These are phyloP conservation scores for Macrotyloma uniflorum DNA, from an alignment of 306 rosid species.

Conservation along the genomic window DNA sequence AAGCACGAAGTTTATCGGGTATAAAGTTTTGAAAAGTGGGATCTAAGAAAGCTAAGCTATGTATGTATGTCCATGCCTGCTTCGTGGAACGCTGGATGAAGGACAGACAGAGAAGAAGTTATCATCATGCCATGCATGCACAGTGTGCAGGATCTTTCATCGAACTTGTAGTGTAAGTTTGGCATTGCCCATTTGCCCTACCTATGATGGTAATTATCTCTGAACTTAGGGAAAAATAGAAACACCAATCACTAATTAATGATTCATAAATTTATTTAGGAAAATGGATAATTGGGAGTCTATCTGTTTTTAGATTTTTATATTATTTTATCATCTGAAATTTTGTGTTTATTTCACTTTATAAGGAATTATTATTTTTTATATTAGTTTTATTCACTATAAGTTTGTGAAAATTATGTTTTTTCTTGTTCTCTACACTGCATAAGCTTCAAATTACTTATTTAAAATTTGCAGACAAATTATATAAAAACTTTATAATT, in stretches of 20 bases:
- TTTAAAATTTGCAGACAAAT: too few relatives aligned
- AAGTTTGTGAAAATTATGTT: too few relatives aligned
- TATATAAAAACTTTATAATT: too few relatives aligned
- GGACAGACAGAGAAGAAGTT: constrained; percentile 26
- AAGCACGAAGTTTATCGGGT: constrained; percentile 5
- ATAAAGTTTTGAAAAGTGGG: constrained; percentile 20
- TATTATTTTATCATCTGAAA: too few relatives aligned
- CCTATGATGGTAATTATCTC: constrained; percentile 2
- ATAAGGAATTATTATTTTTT: too few relatives aligned
- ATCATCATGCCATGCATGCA: constrained; percentile 47
- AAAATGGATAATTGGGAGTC: too few relatives aligned
- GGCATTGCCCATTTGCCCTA: neutral
- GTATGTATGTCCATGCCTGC: constrained; percentile 10
- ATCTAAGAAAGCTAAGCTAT: constrained; percentile 11
- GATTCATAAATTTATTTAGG: neutral
- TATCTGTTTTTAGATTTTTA: too few relatives aligned
- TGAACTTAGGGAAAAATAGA: neutral
- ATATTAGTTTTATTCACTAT: too few relatives aligned
- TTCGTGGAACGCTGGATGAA: constrained; percentile 30
- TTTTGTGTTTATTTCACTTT: too few relatives aligned
- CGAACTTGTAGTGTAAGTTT: constrained; percentile 23
- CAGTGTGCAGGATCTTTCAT: constrained; percentile 27
- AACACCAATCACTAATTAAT: neutral
- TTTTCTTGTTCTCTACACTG: too few relatives aligned
- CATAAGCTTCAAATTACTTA: too few relatives aligned